Evolutionary conservation across 352 stramenopile genomes (phyloP).

Genomic region (Phytophthora citricola): DNA sequence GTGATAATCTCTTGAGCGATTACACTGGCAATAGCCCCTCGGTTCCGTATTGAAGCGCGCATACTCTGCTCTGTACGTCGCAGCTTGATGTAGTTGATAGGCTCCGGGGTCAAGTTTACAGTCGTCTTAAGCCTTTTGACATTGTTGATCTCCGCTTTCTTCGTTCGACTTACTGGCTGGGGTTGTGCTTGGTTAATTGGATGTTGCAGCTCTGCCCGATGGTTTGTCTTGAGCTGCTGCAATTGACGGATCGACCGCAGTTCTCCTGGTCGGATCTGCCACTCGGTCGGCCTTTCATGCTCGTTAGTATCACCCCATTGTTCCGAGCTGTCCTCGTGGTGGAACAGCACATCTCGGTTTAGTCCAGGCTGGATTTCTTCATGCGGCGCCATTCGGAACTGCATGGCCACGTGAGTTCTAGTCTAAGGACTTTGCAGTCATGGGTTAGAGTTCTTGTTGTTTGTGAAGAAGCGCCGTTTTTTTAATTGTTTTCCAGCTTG

Average conservation of each 20-base stretch:
- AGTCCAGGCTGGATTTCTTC: slow-evolving; percentile 6
- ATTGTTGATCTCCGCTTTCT: slow-evolving; percentile 8
- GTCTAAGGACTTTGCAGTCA: slow-evolving; percentile 15
- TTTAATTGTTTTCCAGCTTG: slow-evolving; percentile 20
- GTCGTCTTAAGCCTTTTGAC: slow-evolving; percentile 6
- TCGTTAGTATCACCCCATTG: slow-evolving; percentile 20
- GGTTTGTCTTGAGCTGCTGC: slow-evolving; percentile 27
- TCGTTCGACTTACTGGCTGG: slow-evolving; percentile 10
- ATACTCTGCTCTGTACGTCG: slow-evolving; percentile 67
- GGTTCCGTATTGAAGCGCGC: slow-evolving; percentile 54
- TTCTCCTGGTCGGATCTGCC: slow-evolving; percentile 34
- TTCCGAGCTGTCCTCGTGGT: background rate
- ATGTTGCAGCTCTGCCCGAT: slow-evolving; percentile 1
- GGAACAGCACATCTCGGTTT: background rate
- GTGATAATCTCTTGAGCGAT: slow-evolving; percentile 60
- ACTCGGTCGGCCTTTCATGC: slow-evolving; percentile 1
- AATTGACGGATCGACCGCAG: slow-evolving; percentile 32
- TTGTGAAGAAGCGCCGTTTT: slow-evolving; percentile 6
- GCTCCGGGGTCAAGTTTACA: slow-evolving; percentile 39
- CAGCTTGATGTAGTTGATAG: slow-evolving; percentile 72
- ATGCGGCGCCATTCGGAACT: slow-evolving; percentile 18
- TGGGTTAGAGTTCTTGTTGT: slow-evolving; percentile 12
- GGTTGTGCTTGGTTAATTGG: slow-evolving; percentile 21
- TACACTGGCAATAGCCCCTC: slow-evolving; percentile 38
- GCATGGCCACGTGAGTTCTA: slow-evolving; percentile 17